Evolutionary conservation across 2,329 filamentous ascomycete genomes (phyloP).

Genomic region (Alternaria ethzedia): DNA sequence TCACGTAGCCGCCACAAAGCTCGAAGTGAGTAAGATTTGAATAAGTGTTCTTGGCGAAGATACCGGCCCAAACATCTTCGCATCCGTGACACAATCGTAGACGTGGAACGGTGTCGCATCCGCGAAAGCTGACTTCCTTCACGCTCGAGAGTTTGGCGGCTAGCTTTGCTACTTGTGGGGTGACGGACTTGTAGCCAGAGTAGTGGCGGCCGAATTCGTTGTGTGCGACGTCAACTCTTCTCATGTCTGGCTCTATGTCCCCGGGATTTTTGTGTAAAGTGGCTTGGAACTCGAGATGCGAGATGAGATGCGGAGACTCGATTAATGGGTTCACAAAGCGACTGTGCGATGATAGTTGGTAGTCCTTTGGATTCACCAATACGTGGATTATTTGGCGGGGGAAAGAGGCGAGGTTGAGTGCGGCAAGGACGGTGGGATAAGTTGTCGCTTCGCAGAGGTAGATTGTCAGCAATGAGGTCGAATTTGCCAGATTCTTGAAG

Average conservation of each 20-base stretch:
- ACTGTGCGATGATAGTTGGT: too few species aligned
- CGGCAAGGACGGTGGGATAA: fast-evolving
- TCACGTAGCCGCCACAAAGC: neutral
- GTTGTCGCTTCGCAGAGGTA: neutral
- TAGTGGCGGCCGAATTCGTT: neutral
- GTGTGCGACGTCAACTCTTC: too few species aligned
- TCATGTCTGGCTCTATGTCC: too few species aligned
- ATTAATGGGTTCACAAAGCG: neutral
- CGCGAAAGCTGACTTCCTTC: neutral
- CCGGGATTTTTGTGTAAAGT: too few species aligned
- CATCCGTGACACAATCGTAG: neutral
- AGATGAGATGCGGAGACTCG: neutral
- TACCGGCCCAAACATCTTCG: neutral
- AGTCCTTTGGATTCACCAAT: too few species aligned
- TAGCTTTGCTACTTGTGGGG: neutral
- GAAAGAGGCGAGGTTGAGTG: neutral
- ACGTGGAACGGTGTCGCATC: fast-evolving
- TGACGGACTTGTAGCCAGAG: neutral
- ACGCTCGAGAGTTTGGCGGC: neutral
- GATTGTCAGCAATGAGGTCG: neutral
- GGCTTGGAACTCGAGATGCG: neutral
- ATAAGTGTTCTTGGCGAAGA: neutral
- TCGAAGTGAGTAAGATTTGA: fast-evolving
- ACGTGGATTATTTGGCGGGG: neutral
- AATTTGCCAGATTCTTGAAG: neutral